These are phyloP conservation scores for Cucumis cinereus DNA, from an alignment of 306 rosid genomes.

Conservation along the genomic window DNA sequence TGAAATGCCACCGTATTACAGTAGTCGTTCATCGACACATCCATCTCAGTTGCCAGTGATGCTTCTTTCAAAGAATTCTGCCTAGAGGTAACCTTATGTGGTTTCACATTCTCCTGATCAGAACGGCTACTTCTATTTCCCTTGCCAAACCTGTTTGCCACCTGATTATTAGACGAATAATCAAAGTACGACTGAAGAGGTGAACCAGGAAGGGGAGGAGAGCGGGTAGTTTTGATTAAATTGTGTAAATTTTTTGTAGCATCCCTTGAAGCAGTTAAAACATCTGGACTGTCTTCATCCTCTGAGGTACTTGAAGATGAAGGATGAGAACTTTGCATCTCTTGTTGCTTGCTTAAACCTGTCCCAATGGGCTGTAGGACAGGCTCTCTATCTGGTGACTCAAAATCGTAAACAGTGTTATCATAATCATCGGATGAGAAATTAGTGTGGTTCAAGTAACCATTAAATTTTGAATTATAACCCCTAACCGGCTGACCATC, in stretches of 20 bases:
- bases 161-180: slow-evolving; percentile 36
- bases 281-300: slow-evolving; percentile 59
- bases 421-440: slow-evolving; percentile 87
- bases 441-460: slow-evolving; percentile 35
- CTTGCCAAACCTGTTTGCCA: slow-evolving; percentile 44
- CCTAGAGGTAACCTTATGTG: slow-evolving; percentile 42
- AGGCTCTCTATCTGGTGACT: slow-evolving; percentile 63
- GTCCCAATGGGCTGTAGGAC: slow-evolving; percentile 26
- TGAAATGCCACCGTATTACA: slow-evolving; percentile 53
- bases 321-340: slow-evolving; percentile 55
- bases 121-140: slow-evolving; percentile 68
- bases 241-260: slow-evolving; percentile 26
- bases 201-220: slow-evolving; percentile 62
- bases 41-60: slow-evolving; percentile 80
- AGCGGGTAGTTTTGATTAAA: slow-evolving; percentile 26
- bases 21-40: slow-evolving; percentile 62
- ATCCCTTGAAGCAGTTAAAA: slow-evolving; percentile 26
- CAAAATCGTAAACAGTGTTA: slow-evolving; percentile 72
- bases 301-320: slow-evolving; percentile 65
- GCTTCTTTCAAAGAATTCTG: slow-evolving; percentile 75
- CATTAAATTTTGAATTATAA: slow-evolving; percentile 20
- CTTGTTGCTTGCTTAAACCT: slow-evolving; percentile 47
- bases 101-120: slow-evolving; percentile 62
- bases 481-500: slow-evolving; percentile 24
- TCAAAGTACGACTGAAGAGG: slow-evolving; percentile 72